These are phyloP conservation scores for Geranium rotundifolium DNA, from an alignment of 345 rosid species.

Conservation along the genomic window DNA sequence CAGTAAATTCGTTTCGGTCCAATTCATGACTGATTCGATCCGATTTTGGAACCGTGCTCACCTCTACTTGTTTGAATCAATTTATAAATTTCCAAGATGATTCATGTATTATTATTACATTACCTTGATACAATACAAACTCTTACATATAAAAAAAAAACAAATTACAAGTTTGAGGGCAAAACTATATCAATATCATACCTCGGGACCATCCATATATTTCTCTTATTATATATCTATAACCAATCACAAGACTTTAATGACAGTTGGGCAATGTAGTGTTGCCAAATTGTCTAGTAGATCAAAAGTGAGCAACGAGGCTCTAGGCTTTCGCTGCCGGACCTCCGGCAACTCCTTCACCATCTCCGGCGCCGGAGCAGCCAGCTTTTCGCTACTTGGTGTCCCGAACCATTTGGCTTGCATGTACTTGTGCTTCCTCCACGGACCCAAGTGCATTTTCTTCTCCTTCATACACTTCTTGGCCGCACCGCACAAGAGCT, in stretches of 20 bases:
- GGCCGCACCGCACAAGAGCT: slow-evolving; percentile 55
- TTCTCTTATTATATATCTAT: no score
- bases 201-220: no score
- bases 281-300: slow-evolving; percentile 20
- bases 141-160: no score
- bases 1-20: no score
- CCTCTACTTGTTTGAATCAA: no score
- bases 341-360: slow-evolving; percentile 3
- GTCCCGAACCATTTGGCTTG: slow-evolving; percentile 80
- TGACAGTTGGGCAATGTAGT: slow-evolving; percentile 21
- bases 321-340: slow-evolving; percentile 38
- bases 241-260: slow-evolving; percentile 37
- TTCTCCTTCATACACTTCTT: slow-evolving; percentile 72
- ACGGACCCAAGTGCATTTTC: slow-evolving; percentile 81
- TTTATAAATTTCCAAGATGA: no score
- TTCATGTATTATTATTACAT: no score
- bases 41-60: no score
- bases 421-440: slow-evolving; percentile 87
- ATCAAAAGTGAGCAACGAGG: slow-evolving; percentile 66
- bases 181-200: not conserved
- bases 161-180: no score
- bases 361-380: slow-evolving; percentile 4
- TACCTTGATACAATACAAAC: no score
- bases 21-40: no score
- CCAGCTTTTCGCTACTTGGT: slow-evolving; percentile 15